phyloP scores from a whole-genome alignment of 2,329 filamentous ascomycete genomes.

The Cladophialophora chaetospira region DNA sequence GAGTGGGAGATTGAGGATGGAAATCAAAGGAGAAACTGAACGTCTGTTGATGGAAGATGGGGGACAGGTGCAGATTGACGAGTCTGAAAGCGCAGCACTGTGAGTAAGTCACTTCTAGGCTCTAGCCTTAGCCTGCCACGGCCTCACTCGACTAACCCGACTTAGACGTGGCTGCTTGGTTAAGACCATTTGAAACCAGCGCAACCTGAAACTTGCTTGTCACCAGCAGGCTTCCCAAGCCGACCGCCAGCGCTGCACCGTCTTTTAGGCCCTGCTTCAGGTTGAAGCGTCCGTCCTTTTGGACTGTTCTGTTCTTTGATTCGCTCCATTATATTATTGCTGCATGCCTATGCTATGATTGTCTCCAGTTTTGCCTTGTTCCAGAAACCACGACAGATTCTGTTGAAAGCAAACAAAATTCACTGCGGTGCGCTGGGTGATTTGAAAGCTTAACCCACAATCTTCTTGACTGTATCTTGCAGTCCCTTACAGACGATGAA shows the following conservation, averaged over 20 bases:
- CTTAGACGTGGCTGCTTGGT: background rate
- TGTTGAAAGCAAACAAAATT: no score
- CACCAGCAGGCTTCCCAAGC: no score
- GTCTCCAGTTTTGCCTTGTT: no score
- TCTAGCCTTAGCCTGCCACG: slow-evolving; percentile 1
- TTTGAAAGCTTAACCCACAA: no score
- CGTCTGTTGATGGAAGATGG: slow-evolving; percentile 25
- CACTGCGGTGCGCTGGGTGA: no score
- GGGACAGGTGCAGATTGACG: slow-evolving; percentile 7
- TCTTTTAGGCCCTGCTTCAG: background rate
- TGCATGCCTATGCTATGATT: no score
- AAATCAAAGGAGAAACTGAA: slow-evolving; percentile 31
- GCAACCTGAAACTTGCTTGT: slow-evolving; percentile 6
- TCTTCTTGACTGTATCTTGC: no score
- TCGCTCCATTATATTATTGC: no score
- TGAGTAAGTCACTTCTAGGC: slow-evolving; percentile 8
- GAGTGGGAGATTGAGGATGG: slow-evolving; percentile 22
- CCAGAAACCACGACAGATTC: no score
- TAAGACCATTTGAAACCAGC: background rate
- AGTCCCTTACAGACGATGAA: background rate
- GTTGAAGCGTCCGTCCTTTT: background rate
- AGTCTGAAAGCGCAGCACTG: slow-evolving; percentile 8
- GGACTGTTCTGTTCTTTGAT: background rate
- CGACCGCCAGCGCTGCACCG: no score
- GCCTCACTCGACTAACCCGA: slow-evolving; percentile 3